Evolutionary conservation across 2,329 filamentous ascomycete genomes (phyloP), one percentile per base, ranked within the genome.

Genomic region (Ascomycota sp.): DNA sequence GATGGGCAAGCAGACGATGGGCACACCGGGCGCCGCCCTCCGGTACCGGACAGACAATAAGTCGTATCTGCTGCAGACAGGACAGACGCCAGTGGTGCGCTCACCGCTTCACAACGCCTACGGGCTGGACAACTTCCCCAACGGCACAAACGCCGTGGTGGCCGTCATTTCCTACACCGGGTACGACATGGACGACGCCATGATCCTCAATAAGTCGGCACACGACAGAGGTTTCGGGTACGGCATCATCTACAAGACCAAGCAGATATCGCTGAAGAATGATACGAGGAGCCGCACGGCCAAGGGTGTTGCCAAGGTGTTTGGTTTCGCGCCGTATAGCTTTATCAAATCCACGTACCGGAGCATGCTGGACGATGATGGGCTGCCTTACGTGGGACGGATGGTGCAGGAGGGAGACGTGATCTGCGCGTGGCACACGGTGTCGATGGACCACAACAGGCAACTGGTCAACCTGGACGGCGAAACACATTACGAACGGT

Each of bases 1-100:
- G 63, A 95, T 95, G 89, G 83, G 82, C 58, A 98, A 98, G 52
- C 89, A 98, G 59, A 85, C 86, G 1, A 98, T 98, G 89, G 89
- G 89, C 52, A 95, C 89, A 17, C 83, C 86, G 4, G 85, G 78
- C 33, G 79, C 85, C 7, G 77, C 86, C 3, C 61, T 86, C 37
- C 67, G 72, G 33, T 79, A 91, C 55, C 74, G 89, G 47, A 92
- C 85, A 29, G 89, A 98, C 57, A 95, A 98, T 68, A 98, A 98
- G 59, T 70, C 80, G 42, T 98, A 98, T 55, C 73, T 79, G 38
- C 57, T 98, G 27, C 89, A 95, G 54, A 94, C 85, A 11, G 89
- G 89, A 27, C 89, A 98, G 52, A 95, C 86, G 1, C 89, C 89
- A 4, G 72, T 98, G 29, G 86, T 94, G 22, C 73, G 89, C 40